Evolutionary conservation across 805 yeast genomes (phyloP).

Genomic region (Metschnikowia gelsemii): DNA sequence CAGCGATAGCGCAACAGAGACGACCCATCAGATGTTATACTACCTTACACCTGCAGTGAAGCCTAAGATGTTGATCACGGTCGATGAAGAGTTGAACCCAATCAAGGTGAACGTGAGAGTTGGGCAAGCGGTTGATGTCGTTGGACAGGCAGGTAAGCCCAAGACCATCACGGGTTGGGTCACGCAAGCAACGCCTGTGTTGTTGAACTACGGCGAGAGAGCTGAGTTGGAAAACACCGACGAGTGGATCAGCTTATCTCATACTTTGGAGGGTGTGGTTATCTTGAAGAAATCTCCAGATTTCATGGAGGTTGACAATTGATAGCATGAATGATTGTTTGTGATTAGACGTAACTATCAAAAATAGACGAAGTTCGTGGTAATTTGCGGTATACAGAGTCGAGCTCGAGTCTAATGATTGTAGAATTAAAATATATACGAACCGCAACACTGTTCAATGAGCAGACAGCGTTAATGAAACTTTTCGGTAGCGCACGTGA

Average conservation of each 20-base stretch:
- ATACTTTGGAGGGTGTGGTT: conserved; percentile 88
- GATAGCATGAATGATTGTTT: conserved; percentile 4
- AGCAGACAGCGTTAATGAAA: neutral
- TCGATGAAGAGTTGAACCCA: conserved; percentile 87
- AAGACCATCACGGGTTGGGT: conserved; percentile 99
- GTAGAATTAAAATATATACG: conserved; percentile 10
- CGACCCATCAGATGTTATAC: conserved; percentile 75
- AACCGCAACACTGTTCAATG: neutral
- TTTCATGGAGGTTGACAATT: conserved; percentile 58
- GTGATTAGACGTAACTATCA: neutral
- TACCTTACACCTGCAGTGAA: conserved; percentile 84
- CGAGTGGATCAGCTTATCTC: conserved; percentile 80
- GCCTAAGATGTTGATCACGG: conserved; percentile 90
- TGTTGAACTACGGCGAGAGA: conserved; percentile 89
- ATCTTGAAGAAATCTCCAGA: conserved; percentile 90
- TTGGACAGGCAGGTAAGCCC: conserved; percentile 99
- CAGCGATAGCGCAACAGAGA: conserved; percentile 50
- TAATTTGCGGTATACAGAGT: neutral
- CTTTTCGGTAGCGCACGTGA: too few species aligned
- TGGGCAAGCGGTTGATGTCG: conserved; percentile 98
- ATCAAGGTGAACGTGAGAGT: conserved; percentile 95
- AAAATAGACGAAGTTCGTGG: neutral
- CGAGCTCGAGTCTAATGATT: neutral
- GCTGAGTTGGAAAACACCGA: conserved; percentile 91
- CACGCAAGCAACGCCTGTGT: conserved; percentile 95